Conservation (phyloP, 2,329 filamentous ascomycete species). For the Talaromyces sp. region DNA sequence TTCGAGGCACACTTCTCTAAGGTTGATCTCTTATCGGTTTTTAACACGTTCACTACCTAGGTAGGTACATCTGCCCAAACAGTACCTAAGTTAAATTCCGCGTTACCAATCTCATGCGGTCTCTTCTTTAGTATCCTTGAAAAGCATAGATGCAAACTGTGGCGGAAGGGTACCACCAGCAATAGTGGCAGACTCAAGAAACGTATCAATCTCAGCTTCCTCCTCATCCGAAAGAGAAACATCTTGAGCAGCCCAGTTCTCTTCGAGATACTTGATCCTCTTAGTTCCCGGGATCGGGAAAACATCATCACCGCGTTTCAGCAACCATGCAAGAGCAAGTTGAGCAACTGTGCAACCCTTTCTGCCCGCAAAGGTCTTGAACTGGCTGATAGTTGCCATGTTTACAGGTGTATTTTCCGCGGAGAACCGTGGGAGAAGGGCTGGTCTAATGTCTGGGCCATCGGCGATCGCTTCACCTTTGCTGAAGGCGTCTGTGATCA, state of each 20-base stretch:
- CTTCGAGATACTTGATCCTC: conserved; percentile 16
- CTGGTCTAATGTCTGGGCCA: background rate
- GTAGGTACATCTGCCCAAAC: no score
- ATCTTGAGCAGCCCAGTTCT: conserved; percentile 8
- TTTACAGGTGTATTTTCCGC: conserved; percentile 2
- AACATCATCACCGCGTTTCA: conserved; percentile 48
- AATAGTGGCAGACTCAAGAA: conserved; percentile 7
- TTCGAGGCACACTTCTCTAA: no score
- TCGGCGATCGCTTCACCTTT: background rate
- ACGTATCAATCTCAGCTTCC: conserved; percentile 3
- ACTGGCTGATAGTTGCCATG: conserved; percentile 23
- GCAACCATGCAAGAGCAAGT: conserved; percentile 59
- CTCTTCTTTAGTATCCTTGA: conserved; percentile 11
- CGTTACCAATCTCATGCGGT: background rate
- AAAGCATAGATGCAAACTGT: conserved; percentile 1
- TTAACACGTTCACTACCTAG: background rate
- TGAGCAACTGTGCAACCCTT: conserved; percentile 55
- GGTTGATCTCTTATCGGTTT: background rate
- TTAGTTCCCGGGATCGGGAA: conserved; percentile 28
- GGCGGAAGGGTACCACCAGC: conserved; percentile 1
- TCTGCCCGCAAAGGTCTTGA: conserved; percentile 47
- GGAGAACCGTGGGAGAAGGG: background rate
- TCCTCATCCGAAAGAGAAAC: conserved; percentile 7
- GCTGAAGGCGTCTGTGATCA: conserved; percentile 15
- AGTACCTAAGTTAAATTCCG: background rate